Evolutionary conservation across 2,329 filamentous ascomycete species (phyloP).

Genomic region (Verticillium longisporum): DNA sequence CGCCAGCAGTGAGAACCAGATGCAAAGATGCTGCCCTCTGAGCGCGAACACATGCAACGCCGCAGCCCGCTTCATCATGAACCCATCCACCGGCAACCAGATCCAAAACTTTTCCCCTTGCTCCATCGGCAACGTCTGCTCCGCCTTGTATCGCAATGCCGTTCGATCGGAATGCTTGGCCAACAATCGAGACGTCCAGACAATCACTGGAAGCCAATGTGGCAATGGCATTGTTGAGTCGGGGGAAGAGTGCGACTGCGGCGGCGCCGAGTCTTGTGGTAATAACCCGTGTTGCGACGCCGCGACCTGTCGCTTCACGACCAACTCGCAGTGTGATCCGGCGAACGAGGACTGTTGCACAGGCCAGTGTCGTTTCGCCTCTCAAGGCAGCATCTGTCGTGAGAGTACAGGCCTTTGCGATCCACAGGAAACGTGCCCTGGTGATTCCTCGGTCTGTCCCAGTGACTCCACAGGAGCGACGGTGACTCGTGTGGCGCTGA

Average conservation of each 20-base stretch:
- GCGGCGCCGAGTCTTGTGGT: slow-evolving; percentile 64
- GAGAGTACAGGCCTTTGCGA: slow-evolving; percentile 76
- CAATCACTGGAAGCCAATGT: slow-evolving; percentile 77
- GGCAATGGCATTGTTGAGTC: slow-evolving; percentile 91
- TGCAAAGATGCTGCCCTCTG: slow-evolving; percentile 71
- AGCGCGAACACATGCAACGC: slow-evolving; percentile 65
- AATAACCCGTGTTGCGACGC: slow-evolving; percentile 78
- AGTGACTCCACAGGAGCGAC: slow-evolving; percentile 62
- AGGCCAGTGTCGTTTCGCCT: slow-evolving; percentile 57
- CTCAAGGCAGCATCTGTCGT: slow-evolving; percentile 69
- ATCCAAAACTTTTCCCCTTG: slow-evolving; percentile 82
- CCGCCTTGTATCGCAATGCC: slow-evolving; percentile 69
- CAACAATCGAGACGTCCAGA: slow-evolving; percentile 78
- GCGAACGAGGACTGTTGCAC: slow-evolving; percentile 79
- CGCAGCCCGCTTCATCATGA: slow-evolving; percentile 83
- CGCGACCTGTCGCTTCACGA: slow-evolving; percentile 77
- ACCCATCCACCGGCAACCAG: slow-evolving; percentile 70
- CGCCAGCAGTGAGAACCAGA: slow-evolving; percentile 43
- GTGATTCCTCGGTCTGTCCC: slow-evolving; percentile 67
- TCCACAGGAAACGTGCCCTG: slow-evolving; percentile 75
- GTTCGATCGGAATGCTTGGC: slow-evolving; percentile 72
- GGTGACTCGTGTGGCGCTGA: slow-evolving; percentile 62
- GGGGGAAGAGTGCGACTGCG: slow-evolving; percentile 97
- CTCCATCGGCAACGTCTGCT: slow-evolving; percentile 89
- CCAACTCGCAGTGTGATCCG: slow-evolving; percentile 69